Evolutionary conservation across 2,329 filamentous ascomycete species (phyloP).

Genomic region (Chaetomium globosum): DNA sequence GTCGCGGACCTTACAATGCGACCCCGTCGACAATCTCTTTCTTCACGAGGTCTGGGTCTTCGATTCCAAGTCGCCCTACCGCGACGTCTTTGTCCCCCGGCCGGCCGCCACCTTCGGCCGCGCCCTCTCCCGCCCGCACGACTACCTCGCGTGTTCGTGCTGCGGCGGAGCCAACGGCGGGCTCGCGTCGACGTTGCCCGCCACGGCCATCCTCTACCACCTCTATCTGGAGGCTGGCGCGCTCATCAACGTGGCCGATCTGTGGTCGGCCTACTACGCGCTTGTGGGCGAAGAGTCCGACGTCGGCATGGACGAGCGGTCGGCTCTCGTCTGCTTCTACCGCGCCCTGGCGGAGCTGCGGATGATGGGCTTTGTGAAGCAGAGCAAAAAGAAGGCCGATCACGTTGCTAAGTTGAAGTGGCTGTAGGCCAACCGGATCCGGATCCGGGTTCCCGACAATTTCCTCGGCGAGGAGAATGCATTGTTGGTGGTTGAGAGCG

Average conservation of each 20-base stretch:
- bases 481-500: conserved; percentile 27
- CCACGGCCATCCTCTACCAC: conserved; percentile 74
- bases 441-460: neutral
- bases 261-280: conserved; percentile 75
- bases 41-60: conserved; percentile 76
- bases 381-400: conserved; percentile 87
- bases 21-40: conserved; percentile 52
- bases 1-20: conserved; percentile 42
- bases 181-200: conserved; percentile 64
- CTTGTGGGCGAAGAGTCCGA: conserved; percentile 56
- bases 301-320: conserved; percentile 54
- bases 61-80: conserved; percentile 68
- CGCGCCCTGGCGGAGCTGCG: conserved; percentile 80
- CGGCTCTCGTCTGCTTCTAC: conserved; percentile 77
- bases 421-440: conserved; percentile 48
- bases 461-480: conserved; percentile 7
- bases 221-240: conserved; percentile 76
- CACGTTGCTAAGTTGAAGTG: conserved; percentile 91
- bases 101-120: conserved; percentile 72
- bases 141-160: conserved; percentile 75
- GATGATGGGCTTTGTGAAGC: conserved; percentile 83
- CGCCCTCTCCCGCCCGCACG: conserved; percentile 70
- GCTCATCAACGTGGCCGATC: conserved; percentile 76
- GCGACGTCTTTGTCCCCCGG: conserved; percentile 73
- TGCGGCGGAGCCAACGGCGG: conserved; percentile 56